Evolutionary conservation across 139 green algal species (phyloP).

Genomic region (Picochlorum sp.): DNA sequence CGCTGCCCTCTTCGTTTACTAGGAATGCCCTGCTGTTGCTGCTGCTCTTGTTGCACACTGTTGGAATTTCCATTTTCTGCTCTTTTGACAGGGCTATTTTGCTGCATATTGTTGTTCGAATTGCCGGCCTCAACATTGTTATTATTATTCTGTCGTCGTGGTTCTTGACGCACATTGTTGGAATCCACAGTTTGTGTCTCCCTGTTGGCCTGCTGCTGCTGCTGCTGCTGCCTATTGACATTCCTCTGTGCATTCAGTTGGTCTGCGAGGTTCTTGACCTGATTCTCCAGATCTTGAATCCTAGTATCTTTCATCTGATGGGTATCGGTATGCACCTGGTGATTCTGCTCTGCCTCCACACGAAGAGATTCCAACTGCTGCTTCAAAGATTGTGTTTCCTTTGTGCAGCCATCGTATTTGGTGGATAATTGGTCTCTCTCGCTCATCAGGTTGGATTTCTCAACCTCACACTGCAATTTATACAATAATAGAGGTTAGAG

Average conservation of each 20-base stretch:
- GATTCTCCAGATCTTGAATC: neutral
- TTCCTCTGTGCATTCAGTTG: neutral
- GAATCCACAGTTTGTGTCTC: neutral
- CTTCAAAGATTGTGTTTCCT: neutral
- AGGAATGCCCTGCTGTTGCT: no score
- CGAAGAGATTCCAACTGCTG: neutral
- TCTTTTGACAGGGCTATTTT: no score
- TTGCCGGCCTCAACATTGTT: no score
- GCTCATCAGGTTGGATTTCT: no score
- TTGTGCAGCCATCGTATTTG: no score
- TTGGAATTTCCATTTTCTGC: no score
- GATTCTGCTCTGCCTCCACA: neutral
- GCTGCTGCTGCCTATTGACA: neutral
- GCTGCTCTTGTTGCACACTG: no score
- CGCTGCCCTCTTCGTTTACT: no score
- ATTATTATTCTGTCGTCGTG: no score
- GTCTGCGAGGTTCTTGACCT: neutral
- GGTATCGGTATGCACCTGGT: neutral
- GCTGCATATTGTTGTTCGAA: no score
- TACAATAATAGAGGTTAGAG: neutral
- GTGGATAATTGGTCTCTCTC: no score
- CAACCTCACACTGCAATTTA: neutral
- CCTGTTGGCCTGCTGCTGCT: neutral
- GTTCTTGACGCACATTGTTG: no score
- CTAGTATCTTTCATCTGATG: neutral